phyloP scores from a whole-genome alignment of 2,329 filamentous ascomycete species.

The Diaporthe sp. region DNA sequence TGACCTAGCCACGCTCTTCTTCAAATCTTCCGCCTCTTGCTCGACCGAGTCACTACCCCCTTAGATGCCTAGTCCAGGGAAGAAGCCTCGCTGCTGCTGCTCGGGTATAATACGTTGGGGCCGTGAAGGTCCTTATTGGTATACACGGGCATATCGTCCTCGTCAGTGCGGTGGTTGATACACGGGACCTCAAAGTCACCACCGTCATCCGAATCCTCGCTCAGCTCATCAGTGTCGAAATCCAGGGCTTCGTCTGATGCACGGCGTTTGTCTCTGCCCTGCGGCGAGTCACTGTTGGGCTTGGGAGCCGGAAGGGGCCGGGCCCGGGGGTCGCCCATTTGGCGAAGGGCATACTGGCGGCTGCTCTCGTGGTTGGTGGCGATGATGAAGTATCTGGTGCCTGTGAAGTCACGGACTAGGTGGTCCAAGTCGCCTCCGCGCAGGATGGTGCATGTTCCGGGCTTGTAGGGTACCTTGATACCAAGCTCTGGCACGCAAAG shows the following conservation, averaged over 20 bases:
- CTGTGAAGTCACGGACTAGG: constrained; percentile 39
- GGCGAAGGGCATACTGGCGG: constrained; percentile 22
- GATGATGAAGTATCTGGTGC: constrained; percentile 42
- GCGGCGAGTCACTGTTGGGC: not conserved
- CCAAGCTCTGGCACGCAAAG: constrained; percentile 42
- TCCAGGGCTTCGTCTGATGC: not conserved
- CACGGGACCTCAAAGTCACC: not conserved
- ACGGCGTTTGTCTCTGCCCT: not conserved
- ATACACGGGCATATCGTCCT: not conserved
- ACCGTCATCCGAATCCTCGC: not conserved
- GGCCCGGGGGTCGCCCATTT: not conserved
- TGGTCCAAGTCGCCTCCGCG: constrained; percentile 41
- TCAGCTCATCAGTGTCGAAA: not conserved
- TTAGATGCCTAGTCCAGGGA: not conserved
- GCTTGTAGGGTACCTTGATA: constrained; percentile 40
- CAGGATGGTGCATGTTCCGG: constrained; percentile 42
- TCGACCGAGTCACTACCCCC: not conserved
- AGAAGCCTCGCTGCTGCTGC: constrained; percentile 21
- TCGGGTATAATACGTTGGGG: not conserved
- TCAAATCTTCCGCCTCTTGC: not conserved
- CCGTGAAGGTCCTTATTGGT: not conserved
- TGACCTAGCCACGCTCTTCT: not conserved
- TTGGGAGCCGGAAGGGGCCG: not conserved
- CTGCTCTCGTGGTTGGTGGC: constrained; percentile 42
- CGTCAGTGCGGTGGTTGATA: not conserved